These are phyloP conservation scores for Aureobasidium sp. DNA, from an alignment of 2,329 filamentous ascomycete species.

Conservation along the genomic window DNA sequence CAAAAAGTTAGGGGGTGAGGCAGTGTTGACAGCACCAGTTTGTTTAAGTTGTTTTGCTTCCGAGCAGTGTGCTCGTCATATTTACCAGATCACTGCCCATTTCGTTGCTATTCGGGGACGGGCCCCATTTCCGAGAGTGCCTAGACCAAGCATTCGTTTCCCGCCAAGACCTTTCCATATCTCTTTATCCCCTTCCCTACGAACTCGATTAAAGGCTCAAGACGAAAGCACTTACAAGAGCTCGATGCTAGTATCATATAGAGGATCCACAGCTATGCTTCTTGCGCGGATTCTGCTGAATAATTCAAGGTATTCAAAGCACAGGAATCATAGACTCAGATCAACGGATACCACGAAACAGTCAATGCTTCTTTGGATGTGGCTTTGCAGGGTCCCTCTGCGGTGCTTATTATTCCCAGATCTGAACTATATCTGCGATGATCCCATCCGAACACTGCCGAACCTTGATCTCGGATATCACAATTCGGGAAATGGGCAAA, in stretches of 20 bases:
- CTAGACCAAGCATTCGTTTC: background rate
- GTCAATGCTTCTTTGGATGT: background rate
- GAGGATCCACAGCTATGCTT: background rate
- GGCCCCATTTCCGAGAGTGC: background rate
- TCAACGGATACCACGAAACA: background rate
- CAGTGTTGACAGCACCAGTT: background rate
- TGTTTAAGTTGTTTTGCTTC: background rate
- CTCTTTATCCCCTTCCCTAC: background rate
- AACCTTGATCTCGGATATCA: background rate
- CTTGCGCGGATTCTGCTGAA: background rate
- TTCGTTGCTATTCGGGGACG: background rate
- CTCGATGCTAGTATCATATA: background rate
- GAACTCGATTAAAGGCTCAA: background rate
- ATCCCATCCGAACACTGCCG: background rate
- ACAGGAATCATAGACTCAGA: background rate
- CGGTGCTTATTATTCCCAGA: background rate
- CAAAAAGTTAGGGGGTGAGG: background rate
- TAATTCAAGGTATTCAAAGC: background rate
- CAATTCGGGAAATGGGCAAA: background rate
- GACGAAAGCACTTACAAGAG: background rate
- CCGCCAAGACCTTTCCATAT: background rate
- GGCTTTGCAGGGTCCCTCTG: background rate
- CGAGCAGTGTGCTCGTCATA: background rate
- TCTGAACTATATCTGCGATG: background rate
- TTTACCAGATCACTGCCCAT: background rate